phyloP scores from a whole-genome alignment of 2,329 filamentous ascomycete genomes.

The Immersiporthe knoxdaviesiana region DNA sequence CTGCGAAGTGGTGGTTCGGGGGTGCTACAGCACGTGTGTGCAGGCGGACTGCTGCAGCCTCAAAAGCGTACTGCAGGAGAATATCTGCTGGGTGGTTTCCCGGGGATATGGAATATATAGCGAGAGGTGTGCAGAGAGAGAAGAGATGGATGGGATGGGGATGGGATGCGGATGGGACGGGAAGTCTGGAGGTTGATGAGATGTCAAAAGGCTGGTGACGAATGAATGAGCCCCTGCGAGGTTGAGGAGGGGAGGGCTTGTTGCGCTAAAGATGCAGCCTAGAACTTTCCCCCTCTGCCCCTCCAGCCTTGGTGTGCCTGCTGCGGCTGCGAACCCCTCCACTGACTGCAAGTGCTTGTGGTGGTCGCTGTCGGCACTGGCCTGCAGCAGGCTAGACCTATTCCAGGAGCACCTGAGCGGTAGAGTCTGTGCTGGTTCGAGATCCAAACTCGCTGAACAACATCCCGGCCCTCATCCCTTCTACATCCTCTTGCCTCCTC shows the following conservation, averaged over 20 bases:
- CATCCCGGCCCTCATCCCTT: neutral
- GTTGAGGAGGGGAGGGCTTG: neutral
- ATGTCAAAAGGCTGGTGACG: neutral
- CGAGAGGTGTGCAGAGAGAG: neutral
- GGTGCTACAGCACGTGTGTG: neutral
- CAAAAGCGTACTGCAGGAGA: neutral
- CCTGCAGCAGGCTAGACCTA: neutral
- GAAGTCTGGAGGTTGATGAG: neutral
- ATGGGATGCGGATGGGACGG: neutral
- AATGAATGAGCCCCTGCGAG: neutral
- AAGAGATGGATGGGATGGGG: neutral
- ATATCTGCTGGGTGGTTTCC: neutral
- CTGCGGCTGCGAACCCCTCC: neutral
- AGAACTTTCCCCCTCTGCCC: neutral
- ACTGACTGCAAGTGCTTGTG: conserved; percentile 37
- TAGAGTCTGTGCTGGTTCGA: neutral
- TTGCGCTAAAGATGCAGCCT: neutral
- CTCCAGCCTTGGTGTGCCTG: neutral
- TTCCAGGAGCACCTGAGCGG: neutral
- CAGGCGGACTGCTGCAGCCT: neutral
- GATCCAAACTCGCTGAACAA: neutral
- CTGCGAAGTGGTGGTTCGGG: too few species aligned
- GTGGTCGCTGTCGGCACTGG: conserved; percentile 38
- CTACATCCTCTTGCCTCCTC: neutral
- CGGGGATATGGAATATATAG: neutral